Conservation (phyloP, 2,329 filamentous ascomycete genomes). For the Bipolaris oryzae region DNA sequence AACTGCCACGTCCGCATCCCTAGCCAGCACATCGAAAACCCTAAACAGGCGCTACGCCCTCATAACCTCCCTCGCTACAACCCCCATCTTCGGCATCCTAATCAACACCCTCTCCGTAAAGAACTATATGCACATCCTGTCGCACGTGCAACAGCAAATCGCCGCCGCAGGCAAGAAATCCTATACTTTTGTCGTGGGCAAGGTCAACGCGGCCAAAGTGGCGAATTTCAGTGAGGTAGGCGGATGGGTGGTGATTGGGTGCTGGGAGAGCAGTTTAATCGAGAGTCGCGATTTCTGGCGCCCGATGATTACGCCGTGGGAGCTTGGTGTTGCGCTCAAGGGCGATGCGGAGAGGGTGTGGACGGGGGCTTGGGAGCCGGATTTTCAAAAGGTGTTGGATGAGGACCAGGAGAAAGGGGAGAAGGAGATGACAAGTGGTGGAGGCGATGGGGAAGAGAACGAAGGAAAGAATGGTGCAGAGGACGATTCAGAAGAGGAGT, state of each 20-base stretch:
- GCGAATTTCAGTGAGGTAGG: slow-evolving; percentile 96
- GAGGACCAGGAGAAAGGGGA: slow-evolving; percentile 20
- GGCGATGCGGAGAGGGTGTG: slow-evolving; percentile 78
- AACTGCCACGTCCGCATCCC: slow-evolving; percentile 42
- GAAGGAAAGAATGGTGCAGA: slow-evolving; percentile 10
- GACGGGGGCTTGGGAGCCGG: slow-evolving; percentile 87
- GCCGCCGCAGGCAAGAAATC: slow-evolving; percentile 85
- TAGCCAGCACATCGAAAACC: slow-evolving; percentile 60
- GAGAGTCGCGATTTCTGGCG: slow-evolving; percentile 88
- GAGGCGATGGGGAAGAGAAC: slow-evolving; percentile 43
- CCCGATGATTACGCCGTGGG: slow-evolving; percentile 93
- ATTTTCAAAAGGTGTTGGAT: slow-evolving; percentile 73
- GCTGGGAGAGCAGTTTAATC: slow-evolving; percentile 94
- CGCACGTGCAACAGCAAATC: slow-evolving; percentile 74
- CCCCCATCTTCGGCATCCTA: slow-evolving; percentile 86
- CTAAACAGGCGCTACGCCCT: slow-evolving; percentile 89
- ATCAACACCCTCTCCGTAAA: slow-evolving; percentile 94
- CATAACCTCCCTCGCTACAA: slow-evolving; percentile 78
- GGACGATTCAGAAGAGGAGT: slow-evolving; percentile 65
- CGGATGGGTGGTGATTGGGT: slow-evolving; percentile 96
- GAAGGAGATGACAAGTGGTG: not conserved
- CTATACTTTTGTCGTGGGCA: slow-evolving; percentile 96
- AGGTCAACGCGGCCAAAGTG: slow-evolving; percentile 92
- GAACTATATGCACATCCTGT: slow-evolving; percentile 84
- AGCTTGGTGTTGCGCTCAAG: slow-evolving; percentile 78